Percentiles rank a stretch among this genome's conserved stretches.
phyloP scores from a whole-genome alignment of 1,284 basidiomycete species.

The Ceratorhiza oryzae-sativae region DNA sequence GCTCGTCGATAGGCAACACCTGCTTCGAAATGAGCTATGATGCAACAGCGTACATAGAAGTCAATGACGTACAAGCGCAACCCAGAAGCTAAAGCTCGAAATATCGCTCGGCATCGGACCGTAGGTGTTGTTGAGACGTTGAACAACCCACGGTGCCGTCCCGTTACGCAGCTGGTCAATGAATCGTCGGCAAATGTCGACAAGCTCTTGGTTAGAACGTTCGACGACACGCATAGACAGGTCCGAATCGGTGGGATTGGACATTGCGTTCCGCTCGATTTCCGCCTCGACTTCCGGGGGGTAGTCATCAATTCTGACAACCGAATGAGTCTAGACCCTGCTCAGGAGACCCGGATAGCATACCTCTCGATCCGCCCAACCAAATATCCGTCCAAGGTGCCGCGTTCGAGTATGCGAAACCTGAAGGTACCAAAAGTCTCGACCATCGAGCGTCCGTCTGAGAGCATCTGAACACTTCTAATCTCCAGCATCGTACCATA shows the following conservation, averaged over 20 bases:
- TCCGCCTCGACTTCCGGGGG: constrained; percentile 57
- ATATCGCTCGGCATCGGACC: constrained; percentile 70
- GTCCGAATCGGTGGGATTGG: constrained; percentile 11
- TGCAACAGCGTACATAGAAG: not conserved
- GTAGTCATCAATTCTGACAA: constrained; percentile 61
- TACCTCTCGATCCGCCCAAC: constrained; percentile 80
- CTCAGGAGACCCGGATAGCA: constrained; percentile 41
- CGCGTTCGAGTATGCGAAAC: constrained; percentile 85
- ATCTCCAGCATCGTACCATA: constrained; percentile 96
- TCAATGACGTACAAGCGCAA: constrained; percentile 67
- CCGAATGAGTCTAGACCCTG: not conserved
- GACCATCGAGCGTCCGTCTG: constrained; percentile 89
- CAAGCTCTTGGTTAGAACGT: constrained; percentile 71
- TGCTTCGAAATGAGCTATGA: constrained; percentile 46
- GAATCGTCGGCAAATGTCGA: constrained; percentile 79
- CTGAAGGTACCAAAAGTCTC: constrained; percentile 85
- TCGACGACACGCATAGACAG: constrained; percentile 44
- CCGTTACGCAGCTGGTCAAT: constrained; percentile 80
- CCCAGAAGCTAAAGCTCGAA: constrained; percentile 85
- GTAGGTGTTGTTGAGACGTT: constrained; percentile 79
- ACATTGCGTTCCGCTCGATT: constrained; percentile 49
- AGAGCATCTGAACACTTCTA: constrained; percentile 81
- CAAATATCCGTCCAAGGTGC: constrained; percentile 85
- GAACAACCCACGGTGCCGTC: constrained; percentile 89
- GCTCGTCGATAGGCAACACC: constrained; percentile 93